These are phyloP conservation scores for Ogataea kodamae DNA, from an alignment of 805 yeast species.

Conservation along the genomic window DNA sequence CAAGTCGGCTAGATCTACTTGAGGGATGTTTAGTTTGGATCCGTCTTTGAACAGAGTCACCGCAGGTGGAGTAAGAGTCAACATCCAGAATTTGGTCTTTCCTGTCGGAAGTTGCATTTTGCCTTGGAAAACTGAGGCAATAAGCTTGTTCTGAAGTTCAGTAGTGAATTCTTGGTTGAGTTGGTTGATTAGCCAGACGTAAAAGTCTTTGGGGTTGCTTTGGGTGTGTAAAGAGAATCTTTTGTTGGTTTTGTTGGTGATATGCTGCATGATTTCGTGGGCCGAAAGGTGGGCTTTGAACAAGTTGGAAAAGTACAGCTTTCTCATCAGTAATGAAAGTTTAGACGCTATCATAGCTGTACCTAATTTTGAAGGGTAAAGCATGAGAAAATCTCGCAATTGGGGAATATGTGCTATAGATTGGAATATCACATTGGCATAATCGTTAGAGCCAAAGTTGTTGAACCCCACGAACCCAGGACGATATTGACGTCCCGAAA, in stretches of 20 bases:
- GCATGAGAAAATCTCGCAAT: slow-evolving; percentile 45
- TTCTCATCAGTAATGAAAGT: slow-evolving; percentile 47
- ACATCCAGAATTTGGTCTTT: slow-evolving; percentile 44
- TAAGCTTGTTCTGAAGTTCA: slow-evolving; percentile 24
- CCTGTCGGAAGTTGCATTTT: slow-evolving; percentile 30
- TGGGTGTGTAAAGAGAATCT: slow-evolving; percentile 38
- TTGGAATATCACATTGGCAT: slow-evolving; percentile 56
- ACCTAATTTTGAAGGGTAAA: slow-evolving; percentile 20
- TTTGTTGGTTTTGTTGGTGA: slow-evolving; percentile 42
- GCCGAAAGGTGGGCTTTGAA: slow-evolving; percentile 64
- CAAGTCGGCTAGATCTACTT: slow-evolving; percentile 43
- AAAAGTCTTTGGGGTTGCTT: slow-evolving; percentile 52
- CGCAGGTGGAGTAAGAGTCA: slow-evolving; percentile 60
- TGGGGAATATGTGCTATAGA: slow-evolving; percentile 49
- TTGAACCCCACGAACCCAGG: slow-evolving; percentile 70
- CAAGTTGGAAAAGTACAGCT: slow-evolving; percentile 60
- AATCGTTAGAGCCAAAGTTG: slow-evolving; percentile 48
- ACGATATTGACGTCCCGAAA: slow-evolving; percentile 42
- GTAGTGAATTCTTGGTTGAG: slow-evolving; percentile 32
- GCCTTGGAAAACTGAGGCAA: slow-evolving; percentile 51
- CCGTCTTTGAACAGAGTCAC: slow-evolving; percentile 53
- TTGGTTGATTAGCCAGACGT: slow-evolving; percentile 57
- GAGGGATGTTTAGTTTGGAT: slow-evolving; percentile 44
- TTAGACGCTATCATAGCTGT: slow-evolving; percentile 40
- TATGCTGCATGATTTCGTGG: slow-evolving; percentile 55